Conservation (phyloP, 768 basidiomycete genomes). For the Pholiota conissans region DNA sequence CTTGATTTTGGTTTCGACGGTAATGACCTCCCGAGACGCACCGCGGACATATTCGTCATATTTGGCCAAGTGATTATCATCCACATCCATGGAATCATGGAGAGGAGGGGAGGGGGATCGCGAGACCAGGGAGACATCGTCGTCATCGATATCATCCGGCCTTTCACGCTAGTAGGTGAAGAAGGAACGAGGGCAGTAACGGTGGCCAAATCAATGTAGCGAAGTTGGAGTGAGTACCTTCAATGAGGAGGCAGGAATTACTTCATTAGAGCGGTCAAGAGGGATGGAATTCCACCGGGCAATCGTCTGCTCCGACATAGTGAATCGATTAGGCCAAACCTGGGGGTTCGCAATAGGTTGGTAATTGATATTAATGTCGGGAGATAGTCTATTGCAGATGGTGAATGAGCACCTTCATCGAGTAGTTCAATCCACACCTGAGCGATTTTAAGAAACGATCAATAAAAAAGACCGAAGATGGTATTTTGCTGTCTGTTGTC, state of each 20-base stretch:
- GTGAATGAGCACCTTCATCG: neutral
- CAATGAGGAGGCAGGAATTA: constrained; percentile 23
- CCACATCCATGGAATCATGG: constrained; percentile 53
- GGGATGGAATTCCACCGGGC: constrained; percentile 77
- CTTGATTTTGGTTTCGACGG: constrained; percentile 81
- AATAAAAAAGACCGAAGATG: neutral
- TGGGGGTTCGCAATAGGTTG: neutral
- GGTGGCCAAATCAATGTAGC: constrained; percentile 36
- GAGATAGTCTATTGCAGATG: neutral
- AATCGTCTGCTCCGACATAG: constrained; percentile 65
- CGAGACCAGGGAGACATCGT: constrained; percentile 72
- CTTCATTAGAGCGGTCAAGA: constrained; percentile 30
- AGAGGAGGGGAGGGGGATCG: constrained; percentile 69
- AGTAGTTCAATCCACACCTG: neutral
- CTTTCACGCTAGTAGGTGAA: constrained; percentile 63
- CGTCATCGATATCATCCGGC: constrained; percentile 57
- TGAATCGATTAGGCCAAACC: neutral
- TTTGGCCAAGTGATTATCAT: constrained; percentile 49
- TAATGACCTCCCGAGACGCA: constrained; percentile 62
- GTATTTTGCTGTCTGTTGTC: too few relatives aligned
- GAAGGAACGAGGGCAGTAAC: constrained; percentile 58
- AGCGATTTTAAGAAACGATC: neutral
- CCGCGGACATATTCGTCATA: constrained; percentile 66
- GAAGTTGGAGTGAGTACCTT: constrained; percentile 73
- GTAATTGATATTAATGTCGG: neutral